Base-by-base conservation (phyloP, 306 rosid genomes). In the Prunus dulcis region DNA sequence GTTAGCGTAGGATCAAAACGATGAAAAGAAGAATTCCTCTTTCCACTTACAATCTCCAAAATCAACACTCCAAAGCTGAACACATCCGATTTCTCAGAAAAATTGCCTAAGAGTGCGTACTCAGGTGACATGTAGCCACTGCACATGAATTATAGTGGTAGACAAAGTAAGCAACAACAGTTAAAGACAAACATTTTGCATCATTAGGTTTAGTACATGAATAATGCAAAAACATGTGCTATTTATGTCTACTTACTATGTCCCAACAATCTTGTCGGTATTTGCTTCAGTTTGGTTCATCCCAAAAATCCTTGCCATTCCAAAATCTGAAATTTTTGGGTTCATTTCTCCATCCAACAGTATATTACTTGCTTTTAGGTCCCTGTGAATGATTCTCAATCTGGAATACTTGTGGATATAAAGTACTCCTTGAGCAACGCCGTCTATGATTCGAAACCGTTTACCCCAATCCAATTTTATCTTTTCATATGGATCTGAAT, bases 401-500 rank as follows among this genome's bases (percentile, higher is more conserved):
- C 83, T 78, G 0, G 74, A 78, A 58, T 83, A 75, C 32, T 79
- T 72, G 28, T 83, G 86, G 5, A 79, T 63, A 83, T 79, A 83
- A 49, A 74, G 51, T 15, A 75, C 10, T 9, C 78, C 81, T 19
- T 73, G 60, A 53, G 66, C 72, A 1, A 65, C 27, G 4, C 75
- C 64, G 6, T 53, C 20, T 53, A 71, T 84, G 22, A 87, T 89
- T 23, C 76, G 79, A 64, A 82, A 80, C 0, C 87, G 84, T 46
- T 47, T 66, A 6, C 68, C 72, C 93, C 90, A 89, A 10, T 80
- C 68, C 17, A 87, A 6, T 14, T 71, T 55, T 71, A 4, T 20
- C 12, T 32, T 71, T 32, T 53, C 64, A 53, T 3, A n/a, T 19
- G 64, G 32, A 34, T 71, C 76, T 71, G 47, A 18, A 28, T 12